These are phyloP conservation scores for Ascoidea asiatica DNA, from an alignment of 805 yeast species.

Conservation along the genomic window DNA sequence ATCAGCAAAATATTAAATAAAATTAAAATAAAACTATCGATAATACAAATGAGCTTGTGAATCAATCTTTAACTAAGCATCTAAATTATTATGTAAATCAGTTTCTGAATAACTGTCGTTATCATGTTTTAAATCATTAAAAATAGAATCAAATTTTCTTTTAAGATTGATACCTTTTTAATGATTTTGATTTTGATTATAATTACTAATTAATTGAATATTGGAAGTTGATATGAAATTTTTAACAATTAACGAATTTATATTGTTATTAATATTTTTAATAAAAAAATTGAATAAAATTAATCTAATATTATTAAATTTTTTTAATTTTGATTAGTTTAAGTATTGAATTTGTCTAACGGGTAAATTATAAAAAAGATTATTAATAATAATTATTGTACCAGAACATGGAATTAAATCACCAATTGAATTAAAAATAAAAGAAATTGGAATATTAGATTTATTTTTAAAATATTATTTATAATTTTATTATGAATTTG, in stretches of 20 bases:
- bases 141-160: neutral
- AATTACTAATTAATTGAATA: neutral
- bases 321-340: constrained; percentile 12
- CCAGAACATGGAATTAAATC: constrained; percentile 17
- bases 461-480: too few relatives aligned
- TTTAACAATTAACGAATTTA: constrained; percentile 8
- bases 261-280: constrained; percentile 13
- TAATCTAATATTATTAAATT: constrained; percentile 18
- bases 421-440: neutral
- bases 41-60: too few relatives aligned
- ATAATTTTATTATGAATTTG: neutral
- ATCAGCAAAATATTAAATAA: too few relatives aligned
- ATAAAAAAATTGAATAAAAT: constrained; percentile 19
- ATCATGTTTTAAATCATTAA: too few relatives aligned
- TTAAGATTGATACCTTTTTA: neutral
- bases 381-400: constrained; percentile 22
- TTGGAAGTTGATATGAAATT: neutral
- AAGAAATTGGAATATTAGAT: neutral
- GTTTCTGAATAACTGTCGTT: too few relatives aligned
- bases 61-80: too few relatives aligned
- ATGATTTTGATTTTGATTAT: neutral
- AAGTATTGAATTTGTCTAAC: constrained; percentile 24
- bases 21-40: too few relatives aligned
- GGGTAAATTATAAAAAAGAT: constrained; percentile 29
- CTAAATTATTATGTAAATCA: too few relatives aligned